Conservation (phyloP, 495 filamentous ascomycete species). For the Thozetella sp. region DNA sequence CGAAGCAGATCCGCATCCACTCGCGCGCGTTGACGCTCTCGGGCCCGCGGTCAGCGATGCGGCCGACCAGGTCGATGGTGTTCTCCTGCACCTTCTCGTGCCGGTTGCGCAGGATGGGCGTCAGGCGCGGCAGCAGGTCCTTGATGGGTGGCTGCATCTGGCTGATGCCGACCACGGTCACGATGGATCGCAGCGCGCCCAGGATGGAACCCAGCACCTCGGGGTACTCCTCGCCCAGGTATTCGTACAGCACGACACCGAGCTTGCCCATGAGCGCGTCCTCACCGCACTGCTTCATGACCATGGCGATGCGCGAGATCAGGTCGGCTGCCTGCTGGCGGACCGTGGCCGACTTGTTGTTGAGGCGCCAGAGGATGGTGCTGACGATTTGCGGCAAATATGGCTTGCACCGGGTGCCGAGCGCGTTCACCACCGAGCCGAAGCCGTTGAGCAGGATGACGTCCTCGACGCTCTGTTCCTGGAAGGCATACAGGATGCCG, state of each 20-base stretch:
- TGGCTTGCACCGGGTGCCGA: slow-evolving; percentile 91
- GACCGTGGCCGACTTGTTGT: slow-evolving; percentile 95
- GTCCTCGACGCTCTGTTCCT: slow-evolving; percentile 97
- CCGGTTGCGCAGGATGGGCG: slow-evolving; percentile 94
- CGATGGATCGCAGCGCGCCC: slow-evolving; percentile 91
- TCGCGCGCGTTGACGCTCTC: slow-evolving; percentile 96
- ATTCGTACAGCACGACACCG: slow-evolving; percentile 96
- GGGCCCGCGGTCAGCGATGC: slow-evolving; percentile 95
- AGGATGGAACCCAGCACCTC: slow-evolving; percentile 97
- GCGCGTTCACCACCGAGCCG: slow-evolving; percentile 94
- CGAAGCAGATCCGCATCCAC: slow-evolving; percentile 99
- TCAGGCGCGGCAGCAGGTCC: slow-evolving; percentile 92
- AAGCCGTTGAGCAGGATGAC: slow-evolving; percentile 98
- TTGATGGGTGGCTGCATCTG: slow-evolving; percentile 99
- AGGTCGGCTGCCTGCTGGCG: slow-evolving; percentile 97
- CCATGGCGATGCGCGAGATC: slow-evolving; percentile 94
- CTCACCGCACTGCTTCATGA: slow-evolving; percentile 98
- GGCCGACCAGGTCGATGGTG: slow-evolving; percentile 98
- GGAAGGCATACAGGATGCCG: slow-evolving; percentile 96
- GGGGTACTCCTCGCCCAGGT: slow-evolving; percentile 98
- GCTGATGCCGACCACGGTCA: slow-evolving; percentile 97
- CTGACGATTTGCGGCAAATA: slow-evolving; percentile 96
- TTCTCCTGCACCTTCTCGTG: slow-evolving; percentile 99
- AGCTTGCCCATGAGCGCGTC: slow-evolving; percentile 96
- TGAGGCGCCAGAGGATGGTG: slow-evolving; percentile 95